These are phyloP conservation scores for Zygosaccharomyces pseudorouxii DNA, from an alignment of 805 yeast species.

Conservation along the genomic window DNA sequence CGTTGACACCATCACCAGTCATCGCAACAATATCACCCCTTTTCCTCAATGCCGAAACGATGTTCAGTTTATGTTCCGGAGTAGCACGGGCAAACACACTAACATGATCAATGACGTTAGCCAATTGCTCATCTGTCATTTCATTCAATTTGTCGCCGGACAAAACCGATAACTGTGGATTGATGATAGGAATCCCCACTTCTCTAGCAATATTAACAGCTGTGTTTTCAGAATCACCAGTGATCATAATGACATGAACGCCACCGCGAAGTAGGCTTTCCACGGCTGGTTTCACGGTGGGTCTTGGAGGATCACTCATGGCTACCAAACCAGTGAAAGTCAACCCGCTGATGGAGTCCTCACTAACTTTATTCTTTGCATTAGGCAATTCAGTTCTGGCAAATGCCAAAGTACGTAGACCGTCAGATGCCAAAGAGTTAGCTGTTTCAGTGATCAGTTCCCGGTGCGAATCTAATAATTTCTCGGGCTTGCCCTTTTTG, in stretches of 20 bases:
- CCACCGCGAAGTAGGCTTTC: slow-evolving; percentile 81
- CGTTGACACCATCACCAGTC: slow-evolving; percentile 99
- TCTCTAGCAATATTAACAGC: slow-evolving; percentile 81
- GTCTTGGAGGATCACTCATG: slow-evolving; percentile 97
- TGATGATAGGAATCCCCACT: slow-evolving; percentile 79
- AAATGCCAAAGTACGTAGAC: slow-evolving; percentile 80
- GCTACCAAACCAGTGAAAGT: slow-evolving; percentile 84
- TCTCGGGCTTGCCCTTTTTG: slow-evolving; percentile 54
- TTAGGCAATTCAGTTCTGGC: slow-evolving; percentile 47
- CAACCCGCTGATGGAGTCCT: slow-evolving; percentile 51
- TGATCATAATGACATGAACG: slow-evolving; percentile 96
- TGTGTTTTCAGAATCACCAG: slow-evolving; percentile 89
- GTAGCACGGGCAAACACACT: slow-evolving; percentile 92
- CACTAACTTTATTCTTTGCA: slow-evolving; percentile 30
- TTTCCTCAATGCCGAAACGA: slow-evolving; percentile 82
- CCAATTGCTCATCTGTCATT: slow-evolving; percentile 65
- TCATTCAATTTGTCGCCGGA: slow-evolving; percentile 79
- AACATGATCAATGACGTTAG: slow-evolving; percentile 73
- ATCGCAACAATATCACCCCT: slow-evolving; percentile 95
- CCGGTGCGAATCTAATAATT: slow-evolving; percentile 49
- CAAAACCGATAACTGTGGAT: slow-evolving; percentile 62
- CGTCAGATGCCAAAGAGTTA: slow-evolving; percentile 66
- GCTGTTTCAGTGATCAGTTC: slow-evolving; percentile 53
- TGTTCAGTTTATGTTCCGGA: slow-evolving; percentile 87
- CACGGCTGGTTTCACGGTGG: slow-evolving; percentile 72